Conservation (phyloP, 2,329 filamentous ascomycete genomes). For the Geoglossum cookeanum region DNA sequence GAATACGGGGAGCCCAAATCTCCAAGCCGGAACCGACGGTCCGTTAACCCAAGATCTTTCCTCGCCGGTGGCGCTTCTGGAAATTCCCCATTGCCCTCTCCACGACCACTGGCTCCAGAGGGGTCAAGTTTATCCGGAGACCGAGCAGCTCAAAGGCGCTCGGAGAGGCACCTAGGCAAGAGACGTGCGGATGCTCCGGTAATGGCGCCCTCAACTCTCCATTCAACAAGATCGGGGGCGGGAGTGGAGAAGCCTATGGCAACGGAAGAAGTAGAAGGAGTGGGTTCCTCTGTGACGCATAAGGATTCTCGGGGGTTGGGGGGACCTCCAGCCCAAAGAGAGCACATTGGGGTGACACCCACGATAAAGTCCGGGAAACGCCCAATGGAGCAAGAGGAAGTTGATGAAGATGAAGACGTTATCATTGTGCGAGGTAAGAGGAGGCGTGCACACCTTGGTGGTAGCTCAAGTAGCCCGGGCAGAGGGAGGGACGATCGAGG, state of each 20-base stretch:
- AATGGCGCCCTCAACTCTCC: not conserved
- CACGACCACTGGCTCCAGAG: not conserved
- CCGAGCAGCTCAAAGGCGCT: not conserved
- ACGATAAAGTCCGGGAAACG: not conserved
- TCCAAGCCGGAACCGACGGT: not conserved
- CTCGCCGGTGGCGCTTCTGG: not conserved
- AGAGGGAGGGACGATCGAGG: too few species aligned
- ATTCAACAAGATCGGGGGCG: not conserved
- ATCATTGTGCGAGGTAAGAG: not conserved
- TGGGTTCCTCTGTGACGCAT: not conserved
- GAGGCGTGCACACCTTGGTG: not conserved
- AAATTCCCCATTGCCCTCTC: not conserved
- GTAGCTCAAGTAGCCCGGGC: not conserved
- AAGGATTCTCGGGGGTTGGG: not conserved
- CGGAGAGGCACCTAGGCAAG: not conserved
- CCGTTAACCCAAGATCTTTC: not conserved
- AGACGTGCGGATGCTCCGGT: not conserved
- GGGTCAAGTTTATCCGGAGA: not conserved
- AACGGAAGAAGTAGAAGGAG: not conserved
- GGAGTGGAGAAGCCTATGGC: too few species aligned
- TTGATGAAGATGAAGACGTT: constrained; percentile 1
- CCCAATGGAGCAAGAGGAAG: not conserved
- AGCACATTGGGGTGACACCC: not conserved
- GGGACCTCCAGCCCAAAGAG: not conserved
- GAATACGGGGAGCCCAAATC: not conserved